Evolutionary conservation across 805 yeast genomes (phyloP), one percentile per base, ranked within the genome.

Genomic region (Pichia heedii): DNA sequence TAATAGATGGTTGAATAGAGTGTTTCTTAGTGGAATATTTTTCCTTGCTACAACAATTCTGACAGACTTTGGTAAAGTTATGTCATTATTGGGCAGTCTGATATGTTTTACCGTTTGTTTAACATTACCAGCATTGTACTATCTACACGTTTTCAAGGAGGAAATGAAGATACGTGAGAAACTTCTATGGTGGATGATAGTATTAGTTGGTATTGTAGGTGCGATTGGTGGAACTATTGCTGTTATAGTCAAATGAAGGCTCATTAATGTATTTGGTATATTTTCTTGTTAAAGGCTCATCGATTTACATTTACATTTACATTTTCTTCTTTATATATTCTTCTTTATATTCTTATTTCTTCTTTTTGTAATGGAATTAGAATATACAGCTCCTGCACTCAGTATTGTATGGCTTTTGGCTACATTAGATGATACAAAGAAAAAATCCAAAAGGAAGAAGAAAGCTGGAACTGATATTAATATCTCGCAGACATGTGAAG

Each of bases 1-100:
- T 19, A 38, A 29, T 2, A 36, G 16, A n/a, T 6, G 48, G 1
- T 3, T 30, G 11, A 64, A 68, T 42, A 66, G 75, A 33, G 27
- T 74, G 5, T 30, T 61, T 0, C 78, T 84, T n/a, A 81, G 83
- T 54, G 60, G 71, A 0, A 40, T 71, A 5, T 74, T 84, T 44
- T 80, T 84, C 20, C 45, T 66, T 4, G 62, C 82, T 40, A 79
- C 94, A 0, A 70, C 83, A 24, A 40, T 77, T 15, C 72, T 85
- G 57, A 90, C 93, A 4, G 82, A 79, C 42, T 88, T 88, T 58
- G 96, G 87, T 55, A 76, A 76, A 52, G 71, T 88, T 41, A 81
- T 88, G 62, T 85, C 95, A 7, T 74, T 88, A 37, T 61, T 86
- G 51, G 96, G 96, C 8, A 76, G 90, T 5, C 79, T 86, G 1